Evolutionary conservation across 148 eudicot genomes (phyloP).

Genomic region (Cornus controversa): DNA sequence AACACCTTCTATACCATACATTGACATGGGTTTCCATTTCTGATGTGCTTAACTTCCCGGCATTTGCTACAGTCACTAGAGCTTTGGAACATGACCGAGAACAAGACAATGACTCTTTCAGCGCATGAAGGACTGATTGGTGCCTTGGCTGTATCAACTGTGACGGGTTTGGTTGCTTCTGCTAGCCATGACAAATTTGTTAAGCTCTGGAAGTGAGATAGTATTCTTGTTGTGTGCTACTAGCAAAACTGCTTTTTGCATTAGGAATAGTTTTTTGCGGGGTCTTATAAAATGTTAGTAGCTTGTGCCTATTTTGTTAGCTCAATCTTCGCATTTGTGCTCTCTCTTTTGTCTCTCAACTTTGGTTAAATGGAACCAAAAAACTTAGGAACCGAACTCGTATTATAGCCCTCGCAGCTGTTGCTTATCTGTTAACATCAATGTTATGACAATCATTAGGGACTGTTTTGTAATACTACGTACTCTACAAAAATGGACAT

Average conservation of each 20-base stretch:
- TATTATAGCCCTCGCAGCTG: not conserved
- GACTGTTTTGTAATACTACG: not conserved
- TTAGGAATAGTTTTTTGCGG: not conserved
- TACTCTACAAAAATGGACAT: not conserved
- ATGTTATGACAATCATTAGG: not conserved
- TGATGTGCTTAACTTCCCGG: not conserved
- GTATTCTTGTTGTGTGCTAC: not conserved
- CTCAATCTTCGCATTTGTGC: not conserved
- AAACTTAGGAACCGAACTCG: not conserved
- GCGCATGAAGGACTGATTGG: slow-evolving; percentile 55
- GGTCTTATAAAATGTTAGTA: not conserved
- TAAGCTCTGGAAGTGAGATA: slow-evolving; percentile 61
- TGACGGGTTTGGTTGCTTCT: slow-evolving; percentile 52
- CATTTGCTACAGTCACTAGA: slow-evolving; percentile 45
- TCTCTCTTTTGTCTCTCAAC: not conserved
- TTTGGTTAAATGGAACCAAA: not conserved
- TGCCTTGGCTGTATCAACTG: slow-evolving; percentile 45
- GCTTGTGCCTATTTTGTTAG: not conserved
- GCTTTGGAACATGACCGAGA: slow-evolving; percentile 74
- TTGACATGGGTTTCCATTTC: not conserved
- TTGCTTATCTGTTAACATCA: not conserved
- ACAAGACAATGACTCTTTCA: slow-evolving; percentile 50
- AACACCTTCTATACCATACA: not conserved
- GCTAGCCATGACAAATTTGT: slow-evolving; percentile 58
- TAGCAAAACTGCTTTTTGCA: not conserved